Conservation (phyloP, 2,329 filamentous ascomycete genomes). For the Aspergillus sojae region DNA sequence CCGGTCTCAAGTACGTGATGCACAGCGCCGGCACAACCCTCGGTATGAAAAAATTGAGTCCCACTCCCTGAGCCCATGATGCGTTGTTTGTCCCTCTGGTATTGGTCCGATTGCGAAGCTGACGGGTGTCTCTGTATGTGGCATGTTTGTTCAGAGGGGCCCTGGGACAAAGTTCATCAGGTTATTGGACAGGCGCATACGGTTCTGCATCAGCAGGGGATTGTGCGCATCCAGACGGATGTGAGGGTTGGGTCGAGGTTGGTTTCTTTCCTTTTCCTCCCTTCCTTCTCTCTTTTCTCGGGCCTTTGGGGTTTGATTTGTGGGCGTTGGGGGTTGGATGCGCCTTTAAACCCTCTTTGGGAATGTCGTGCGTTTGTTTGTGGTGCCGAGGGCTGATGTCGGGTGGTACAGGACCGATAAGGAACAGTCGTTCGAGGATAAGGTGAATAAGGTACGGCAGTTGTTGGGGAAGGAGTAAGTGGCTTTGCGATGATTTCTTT, state of each 20-base stretch:
- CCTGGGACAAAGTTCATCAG: slow-evolving; percentile 84
- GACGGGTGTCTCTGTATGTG: not conserved
- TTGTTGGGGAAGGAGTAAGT: slow-evolving; percentile 45
- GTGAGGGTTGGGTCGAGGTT: slow-evolving; percentile 81
- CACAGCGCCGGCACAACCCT: slow-evolving; percentile 93
- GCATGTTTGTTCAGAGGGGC: slow-evolving; percentile 67
- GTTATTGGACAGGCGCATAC: slow-evolving; percentile 85
- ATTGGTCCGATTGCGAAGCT: not conserved
- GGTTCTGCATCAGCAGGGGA: slow-evolving; percentile 74
- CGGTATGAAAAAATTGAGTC: slow-evolving; percentile 60
- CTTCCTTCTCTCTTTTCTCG: not conserved
- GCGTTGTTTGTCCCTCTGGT: not conserved
- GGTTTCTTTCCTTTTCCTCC: slow-evolving; percentile 29
- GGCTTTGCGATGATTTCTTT: not conserved
- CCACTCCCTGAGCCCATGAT: not conserved
- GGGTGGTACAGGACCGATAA: slow-evolving; percentile 71
- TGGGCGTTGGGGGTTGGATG: not conserved
- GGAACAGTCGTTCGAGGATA: slow-evolving; percentile 77
- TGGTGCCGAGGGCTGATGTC: slow-evolving; percentile 21
- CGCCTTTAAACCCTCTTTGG: not conserved
- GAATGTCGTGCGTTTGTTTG: not conserved
- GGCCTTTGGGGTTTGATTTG: not conserved
- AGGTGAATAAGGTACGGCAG: slow-evolving; percentile 66
- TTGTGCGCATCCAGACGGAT: slow-evolving; percentile 82
- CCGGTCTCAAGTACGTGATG: slow-evolving; percentile 82